Base-by-base conservation (phyloP, 2,329 filamentous ascomycete species). In the Alternaria hordeiaustralica region DNA sequence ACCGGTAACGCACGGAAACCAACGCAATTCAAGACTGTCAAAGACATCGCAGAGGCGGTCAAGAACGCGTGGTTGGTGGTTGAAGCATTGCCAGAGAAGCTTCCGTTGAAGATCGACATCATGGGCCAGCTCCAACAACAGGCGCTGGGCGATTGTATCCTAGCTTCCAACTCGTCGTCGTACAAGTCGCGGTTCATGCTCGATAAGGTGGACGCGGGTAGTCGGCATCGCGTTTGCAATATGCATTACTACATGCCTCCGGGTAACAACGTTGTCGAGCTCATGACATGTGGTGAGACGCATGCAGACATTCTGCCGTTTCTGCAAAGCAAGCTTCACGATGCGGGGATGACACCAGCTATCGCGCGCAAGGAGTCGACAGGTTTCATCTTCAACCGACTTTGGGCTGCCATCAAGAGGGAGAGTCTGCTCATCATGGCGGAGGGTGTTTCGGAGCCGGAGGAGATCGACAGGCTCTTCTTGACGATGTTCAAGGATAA, bases 351-450 rank as follows among this genome's bases (percentile, higher is more conserved):
- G 30, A 69, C 77, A 3, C 84, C 84, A 0, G 80, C 81, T 21
- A 70, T 79, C 5, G 84, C 84, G 0, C 68, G 78, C 7, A 83
- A 82, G 53, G 82, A 87, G 64, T 86, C 84, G 0, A 86, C 85
- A 0, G 83, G 86, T 0, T 84, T 87, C 64, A 84, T 88, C 36
- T 85, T 87, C 68, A 87, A 88, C 58, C 82, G 86, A 0, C 72
- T 88, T 0, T 88, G 86, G 86, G 86, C 86, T 0, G 86, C 86
- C 0, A 79, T 88, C 15, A 87, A 88, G 71, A 79, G 86, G 3
- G 86, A 88, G 66, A 73, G 76, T 0, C 64, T 88, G 55, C 81
- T 73, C 0, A 84, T 87, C 10, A 65, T 88, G 3, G 78, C 82
- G 0, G 86, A 87, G 54, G 85, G 80, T 0, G 84, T 87, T 0